These are phyloP conservation scores for Colletotrichum orchidophilum DNA, from an alignment of 2,329 filamentous ascomycete species.

Conservation along the genomic window DNA sequence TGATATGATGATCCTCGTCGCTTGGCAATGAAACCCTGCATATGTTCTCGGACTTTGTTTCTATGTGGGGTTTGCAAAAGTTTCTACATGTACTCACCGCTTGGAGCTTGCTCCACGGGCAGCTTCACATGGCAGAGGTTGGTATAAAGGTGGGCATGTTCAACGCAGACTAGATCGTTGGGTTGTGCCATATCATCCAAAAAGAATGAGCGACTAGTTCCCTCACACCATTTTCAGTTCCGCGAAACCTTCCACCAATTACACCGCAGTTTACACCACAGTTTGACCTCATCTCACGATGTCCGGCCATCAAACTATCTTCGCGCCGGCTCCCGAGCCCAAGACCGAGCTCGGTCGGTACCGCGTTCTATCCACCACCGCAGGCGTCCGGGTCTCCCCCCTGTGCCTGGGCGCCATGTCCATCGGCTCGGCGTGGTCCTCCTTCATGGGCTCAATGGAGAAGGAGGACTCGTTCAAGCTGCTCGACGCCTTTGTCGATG, in stretches of 20 bases:
- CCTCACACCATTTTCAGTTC: background rate
- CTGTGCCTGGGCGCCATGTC: constrained; percentile 64
- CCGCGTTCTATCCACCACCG: constrained; percentile 59
- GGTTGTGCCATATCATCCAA: background rate
- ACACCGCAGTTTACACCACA: background rate
- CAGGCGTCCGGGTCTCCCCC: constrained; percentile 61
- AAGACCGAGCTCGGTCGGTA: constrained; percentile 62
- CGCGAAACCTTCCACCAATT: background rate
- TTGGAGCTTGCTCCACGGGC: background rate
- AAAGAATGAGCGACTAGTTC: background rate
- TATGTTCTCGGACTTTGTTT: constrained; percentile 10
- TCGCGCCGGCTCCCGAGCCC: constrained; percentile 46
- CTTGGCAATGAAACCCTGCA: background rate
- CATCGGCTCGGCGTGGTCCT: constrained; percentile 56
- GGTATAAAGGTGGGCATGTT: constrained; percentile 12
- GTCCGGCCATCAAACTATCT: constrained; percentile 16
- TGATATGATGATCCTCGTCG: background rate
- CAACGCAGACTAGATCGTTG: background rate
- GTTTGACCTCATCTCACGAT: background rate
- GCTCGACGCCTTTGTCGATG: constrained; percentile 64
- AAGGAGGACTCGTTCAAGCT: constrained; percentile 65
- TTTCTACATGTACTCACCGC: background rate
- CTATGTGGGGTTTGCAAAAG: background rate
- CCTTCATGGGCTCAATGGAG: constrained; percentile 60
- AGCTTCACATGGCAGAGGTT: background rate